A percentile compares a stretch with the other conserved stretches of the same genome.
phyloP scores from a whole-genome alignment of 176 grass and related monocot genomes.

The Hyparrhenia diplandra region DNA sequence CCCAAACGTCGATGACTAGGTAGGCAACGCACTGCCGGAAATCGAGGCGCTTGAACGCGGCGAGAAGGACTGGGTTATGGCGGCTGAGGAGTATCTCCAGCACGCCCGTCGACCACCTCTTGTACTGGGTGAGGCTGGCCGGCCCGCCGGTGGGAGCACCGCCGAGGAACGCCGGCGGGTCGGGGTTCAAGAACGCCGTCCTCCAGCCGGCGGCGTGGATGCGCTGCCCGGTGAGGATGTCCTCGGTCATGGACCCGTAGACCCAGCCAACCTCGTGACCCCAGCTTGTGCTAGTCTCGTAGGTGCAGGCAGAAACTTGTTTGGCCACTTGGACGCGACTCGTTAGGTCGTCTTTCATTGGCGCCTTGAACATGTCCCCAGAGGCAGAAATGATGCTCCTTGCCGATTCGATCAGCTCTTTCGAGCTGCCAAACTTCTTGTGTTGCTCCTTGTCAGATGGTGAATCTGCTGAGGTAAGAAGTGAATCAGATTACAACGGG shows the following conservation, averaged over 20 bases:
- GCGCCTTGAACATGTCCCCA: neutral
- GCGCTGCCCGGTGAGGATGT: conserved; percentile 24
- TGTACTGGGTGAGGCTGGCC: conserved; percentile 36
- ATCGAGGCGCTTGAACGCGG: conserved; percentile 15
- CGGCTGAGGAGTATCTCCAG: conserved; percentile 31
- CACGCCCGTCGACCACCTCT: conserved; percentile 53
- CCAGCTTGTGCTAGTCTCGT: conserved; percentile 23
- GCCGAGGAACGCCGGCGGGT: conserved; percentile 22
- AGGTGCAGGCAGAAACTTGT: conserved; percentile 13
- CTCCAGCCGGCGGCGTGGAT: conserved; percentile 14
- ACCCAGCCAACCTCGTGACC: conserved; percentile 36
- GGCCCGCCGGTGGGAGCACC: conserved; percentile 24
- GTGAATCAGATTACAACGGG: neutral
- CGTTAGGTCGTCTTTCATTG: neutral
- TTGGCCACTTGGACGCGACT: conserved; percentile 3
- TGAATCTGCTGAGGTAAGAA: neutral
- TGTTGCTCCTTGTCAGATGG: conserved; percentile 33
- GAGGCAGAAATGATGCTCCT: neutral
- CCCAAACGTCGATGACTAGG: conserved; percentile 1
- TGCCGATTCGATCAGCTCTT: conserved; percentile 14
- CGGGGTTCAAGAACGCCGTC: neutral
- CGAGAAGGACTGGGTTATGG: conserved; percentile 8
- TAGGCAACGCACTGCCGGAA: conserved; percentile 42
- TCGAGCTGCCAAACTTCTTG: conserved; percentile 19
- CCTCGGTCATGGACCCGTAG: conserved; percentile 42